phyloP scores from a whole-genome alignment of 768 basidiomycete genomes.

The Tephrocybe sp. region DNA sequence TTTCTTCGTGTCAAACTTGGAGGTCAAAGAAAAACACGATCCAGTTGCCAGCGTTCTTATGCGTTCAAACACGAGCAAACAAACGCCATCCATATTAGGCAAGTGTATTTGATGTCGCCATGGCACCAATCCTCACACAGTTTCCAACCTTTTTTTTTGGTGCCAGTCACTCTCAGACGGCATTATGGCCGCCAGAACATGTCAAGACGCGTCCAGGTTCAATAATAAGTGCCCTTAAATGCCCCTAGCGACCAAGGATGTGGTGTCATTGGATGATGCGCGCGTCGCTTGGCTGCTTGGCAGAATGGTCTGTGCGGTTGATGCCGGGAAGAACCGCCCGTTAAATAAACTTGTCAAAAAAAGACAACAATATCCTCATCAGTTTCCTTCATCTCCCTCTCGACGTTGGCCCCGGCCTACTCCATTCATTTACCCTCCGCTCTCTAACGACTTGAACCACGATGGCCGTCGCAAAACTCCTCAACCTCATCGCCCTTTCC shows the following conservation, averaged over 20 bases:
- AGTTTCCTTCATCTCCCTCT: conserved; percentile 15
- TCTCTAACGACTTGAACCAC: conserved; percentile 20
- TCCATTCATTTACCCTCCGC: conserved; percentile 23
- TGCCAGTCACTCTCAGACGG: neutral
- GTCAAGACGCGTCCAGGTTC: conserved; percentile 4
- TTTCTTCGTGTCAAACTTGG: conserved; percentile 83
- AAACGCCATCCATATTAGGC: conserved; percentile 23
- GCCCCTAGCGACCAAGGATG: neutral
- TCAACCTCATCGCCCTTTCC: conserved; percentile 59
- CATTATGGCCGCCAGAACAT: too few relatives aligned
- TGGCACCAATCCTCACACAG: conserved; percentile 27
- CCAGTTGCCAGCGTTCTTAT: conserved; percentile 28
- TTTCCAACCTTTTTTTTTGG: neutral
- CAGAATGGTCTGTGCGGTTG: conserved; percentile 20
- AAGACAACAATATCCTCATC: conserved; percentile 4
- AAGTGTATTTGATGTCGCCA: conserved; percentile 40
- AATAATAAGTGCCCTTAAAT: neutral
- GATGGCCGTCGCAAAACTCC: conserved; percentile 49
- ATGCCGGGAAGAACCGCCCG: conserved; percentile 22
- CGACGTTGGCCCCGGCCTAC: conserved; percentile 26
- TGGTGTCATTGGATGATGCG: neutral
- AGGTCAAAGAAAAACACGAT: conserved; percentile 56
- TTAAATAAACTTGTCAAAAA: conserved; percentile 15
- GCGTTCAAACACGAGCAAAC: conserved; percentile 39
- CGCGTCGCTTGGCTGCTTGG: conserved; percentile 2